Percentiles rank a stretch among this genome's conserved stretches.
phyloP scores from a whole-genome alignment of 768 basidiomycete species.

The Crepidotus variabilis region DNA sequence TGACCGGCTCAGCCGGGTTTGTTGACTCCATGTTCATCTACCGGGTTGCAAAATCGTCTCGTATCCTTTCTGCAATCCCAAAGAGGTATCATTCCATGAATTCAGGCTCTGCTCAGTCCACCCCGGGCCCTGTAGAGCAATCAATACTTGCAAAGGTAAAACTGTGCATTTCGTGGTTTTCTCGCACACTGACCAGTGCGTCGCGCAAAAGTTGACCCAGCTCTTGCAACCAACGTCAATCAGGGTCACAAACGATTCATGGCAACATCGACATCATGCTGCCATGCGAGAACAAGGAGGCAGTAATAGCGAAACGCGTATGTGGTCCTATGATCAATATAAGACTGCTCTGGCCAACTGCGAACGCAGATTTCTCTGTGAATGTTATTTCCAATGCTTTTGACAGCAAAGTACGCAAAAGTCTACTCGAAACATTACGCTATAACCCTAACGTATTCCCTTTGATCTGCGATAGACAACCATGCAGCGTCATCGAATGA shows the following conservation, averaged over 20 bases:
- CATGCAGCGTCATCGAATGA: constrained; percentile 79
- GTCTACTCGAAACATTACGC: neutral
- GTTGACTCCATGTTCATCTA: neutral
- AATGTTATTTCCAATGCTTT: constrained; percentile 71
- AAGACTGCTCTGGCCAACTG: constrained; percentile 1
- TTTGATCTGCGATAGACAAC: constrained; percentile 43
- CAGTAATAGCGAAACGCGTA: constrained; percentile 79
- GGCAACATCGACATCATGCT: constrained; percentile 81
- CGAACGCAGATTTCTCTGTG: constrained; percentile 63
- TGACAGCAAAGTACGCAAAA: constrained; percentile 58
- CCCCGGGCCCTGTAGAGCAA: constrained; percentile 50
- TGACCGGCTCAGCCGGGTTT: neutral
- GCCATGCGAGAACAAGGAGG: constrained; percentile 72
- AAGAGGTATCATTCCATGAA: neutral
- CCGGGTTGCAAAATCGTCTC: constrained; percentile 1
- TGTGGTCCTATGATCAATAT: constrained; percentile 25
- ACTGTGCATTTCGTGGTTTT: neutral
- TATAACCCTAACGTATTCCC: constrained; percentile 7
- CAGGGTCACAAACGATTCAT: constrained; percentile 76
- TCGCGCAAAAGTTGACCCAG: constrained; percentile 48
- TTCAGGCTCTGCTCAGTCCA: constrained; percentile 5
- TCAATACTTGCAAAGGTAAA: constrained; percentile 58
- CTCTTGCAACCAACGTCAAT: constrained; percentile 61
- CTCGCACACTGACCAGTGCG: constrained; percentile 6
- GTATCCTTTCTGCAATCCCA: constrained; percentile 2